Evolutionary conservation across 2,329 filamentous ascomycete genomes (phyloP).

Genomic region (Aspergillus calidoustus): DNA sequence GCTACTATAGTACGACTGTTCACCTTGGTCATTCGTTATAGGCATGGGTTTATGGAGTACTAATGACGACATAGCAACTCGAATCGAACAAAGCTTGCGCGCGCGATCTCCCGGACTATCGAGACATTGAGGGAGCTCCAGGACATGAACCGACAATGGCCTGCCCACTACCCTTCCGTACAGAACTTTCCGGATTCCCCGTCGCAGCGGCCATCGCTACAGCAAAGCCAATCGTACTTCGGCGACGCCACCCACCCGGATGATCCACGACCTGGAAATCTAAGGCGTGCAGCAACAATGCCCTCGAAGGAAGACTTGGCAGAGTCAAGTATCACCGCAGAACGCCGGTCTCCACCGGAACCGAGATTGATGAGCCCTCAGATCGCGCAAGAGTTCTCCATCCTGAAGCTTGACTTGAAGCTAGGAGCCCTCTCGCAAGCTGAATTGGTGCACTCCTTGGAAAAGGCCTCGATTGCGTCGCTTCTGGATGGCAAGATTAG

Average conservation of each 20-base stretch:
- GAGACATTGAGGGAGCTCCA: constrained; percentile 83
- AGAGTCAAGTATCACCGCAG: constrained; percentile 75
- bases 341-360: constrained; percentile 65
- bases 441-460: constrained; percentile 90
- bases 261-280: constrained; percentile 54
- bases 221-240: constrained; percentile 42
- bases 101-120: constrained; percentile 84
- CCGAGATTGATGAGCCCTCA: constrained; percentile 88
- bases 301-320: constrained; percentile 63
- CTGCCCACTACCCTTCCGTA: constrained; percentile 85
- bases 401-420: constrained; percentile 93
- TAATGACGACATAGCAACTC: constrained; percentile 64
- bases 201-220: constrained; percentile 41
- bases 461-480: constrained; percentile 88
- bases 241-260: constrained; percentile 30
- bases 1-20: constrained; percentile 70
- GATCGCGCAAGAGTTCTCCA: constrained; percentile 93
- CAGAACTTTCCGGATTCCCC: constrained; percentile 33
- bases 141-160: constrained; percentile 89
- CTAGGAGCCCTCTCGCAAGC: constrained; percentile 83
- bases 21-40: background rate
- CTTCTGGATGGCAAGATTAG: constrained; percentile 92
- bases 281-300: constrained; percentile 75
- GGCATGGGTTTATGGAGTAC: background rate
- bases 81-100: constrained; percentile 83